phyloP scores from a whole-genome alignment of 1,284 basidiomycete species.

The Ceratobasidium sp. region DNA sequence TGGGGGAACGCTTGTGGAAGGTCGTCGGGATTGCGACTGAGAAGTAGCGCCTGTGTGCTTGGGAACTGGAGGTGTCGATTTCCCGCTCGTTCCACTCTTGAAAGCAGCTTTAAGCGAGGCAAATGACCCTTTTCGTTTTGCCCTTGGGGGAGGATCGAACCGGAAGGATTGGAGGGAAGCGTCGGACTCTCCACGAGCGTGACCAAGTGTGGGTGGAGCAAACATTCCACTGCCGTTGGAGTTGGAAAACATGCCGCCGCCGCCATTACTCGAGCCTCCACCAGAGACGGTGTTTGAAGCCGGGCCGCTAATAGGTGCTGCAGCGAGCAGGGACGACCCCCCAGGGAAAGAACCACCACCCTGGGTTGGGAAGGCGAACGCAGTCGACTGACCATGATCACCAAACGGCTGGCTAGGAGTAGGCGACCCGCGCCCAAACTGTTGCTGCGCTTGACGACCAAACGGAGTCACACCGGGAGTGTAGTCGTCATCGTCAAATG shows the following conservation, averaged over 20 bases:
- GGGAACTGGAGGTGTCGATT: constrained; percentile 64
- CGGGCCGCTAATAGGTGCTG: constrained; percentile 10
- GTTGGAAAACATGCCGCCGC: constrained; percentile 69
- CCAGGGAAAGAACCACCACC: constrained; percentile 26
- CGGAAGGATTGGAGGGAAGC: constrained; percentile 73
- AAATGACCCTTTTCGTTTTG: constrained; percentile 83
- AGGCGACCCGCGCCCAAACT: constrained; percentile 45
- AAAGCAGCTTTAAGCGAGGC: constrained; percentile 91
- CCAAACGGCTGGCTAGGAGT: constrained; percentile 42
- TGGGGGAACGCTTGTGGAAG: constrained; percentile 71
- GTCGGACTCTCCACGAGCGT: constrained; percentile 79
- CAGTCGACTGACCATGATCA: constrained; percentile 36
- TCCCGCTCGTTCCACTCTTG: constrained; percentile 72
- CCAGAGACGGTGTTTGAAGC: constrained; percentile 33
- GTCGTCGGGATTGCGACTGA: constrained; percentile 67
- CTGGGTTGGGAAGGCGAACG: constrained; percentile 35
- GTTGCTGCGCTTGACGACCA: constrained; percentile 53
- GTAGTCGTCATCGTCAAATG: constrained; percentile 69
- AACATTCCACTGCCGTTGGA: constrained; percentile 69
- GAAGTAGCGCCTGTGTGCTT: constrained; percentile 59
- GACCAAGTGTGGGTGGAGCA: constrained; percentile 68
- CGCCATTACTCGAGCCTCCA: constrained; percentile 49
- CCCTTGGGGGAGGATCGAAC: constrained; percentile 58
- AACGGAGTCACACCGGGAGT: constrained; percentile 58
- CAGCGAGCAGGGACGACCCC: constrained; percentile 33